These are phyloP conservation scores for Sequoiadendron giganteum DNA, from an alignment of 75 land plant genomes.

Conservation along the genomic window DNA sequence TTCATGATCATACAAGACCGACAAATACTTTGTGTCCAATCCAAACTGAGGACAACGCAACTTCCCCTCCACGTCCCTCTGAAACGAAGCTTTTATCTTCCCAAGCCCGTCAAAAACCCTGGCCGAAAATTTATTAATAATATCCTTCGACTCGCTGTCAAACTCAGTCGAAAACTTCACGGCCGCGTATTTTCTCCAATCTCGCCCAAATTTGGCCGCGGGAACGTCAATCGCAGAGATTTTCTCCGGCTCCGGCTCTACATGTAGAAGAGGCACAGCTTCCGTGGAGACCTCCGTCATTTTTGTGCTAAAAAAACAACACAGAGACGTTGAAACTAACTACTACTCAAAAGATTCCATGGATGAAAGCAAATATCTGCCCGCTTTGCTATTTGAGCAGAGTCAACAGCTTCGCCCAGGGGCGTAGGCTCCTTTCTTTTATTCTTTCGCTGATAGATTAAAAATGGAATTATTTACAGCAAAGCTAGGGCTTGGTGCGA, in stretches of 20 bases:
- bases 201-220: neutral
- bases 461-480: neutral
- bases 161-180: conserved; percentile 75
- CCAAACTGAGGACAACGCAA: conserved; percentile 51
- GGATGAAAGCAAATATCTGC: neutral
- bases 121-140: conserved; percentile 79
- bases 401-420: neutral
- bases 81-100: conserved; percentile 80
- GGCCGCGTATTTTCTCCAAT: conserved; percentile 16
- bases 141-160: conserved; percentile 63
- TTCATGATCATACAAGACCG: conserved; percentile 72
- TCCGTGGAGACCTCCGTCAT: neutral
- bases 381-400: neutral
- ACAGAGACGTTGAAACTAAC: neutral
- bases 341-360: neutral
- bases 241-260: neutral
- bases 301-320: neutral
- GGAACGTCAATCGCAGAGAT: neutral
- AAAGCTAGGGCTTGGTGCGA: neutral
- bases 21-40: conserved; percentile 58
- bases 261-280: neutral
- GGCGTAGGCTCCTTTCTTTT: neutral
- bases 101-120: conserved; percentile 79
- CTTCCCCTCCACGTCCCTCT: conserved; percentile 49
- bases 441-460: neutral